Evolutionary conservation across 495 filamentous ascomycete species (phyloP), one percentile per base, ranked within the genome.

Genomic region (Trichocladium antarcticum): DNA sequence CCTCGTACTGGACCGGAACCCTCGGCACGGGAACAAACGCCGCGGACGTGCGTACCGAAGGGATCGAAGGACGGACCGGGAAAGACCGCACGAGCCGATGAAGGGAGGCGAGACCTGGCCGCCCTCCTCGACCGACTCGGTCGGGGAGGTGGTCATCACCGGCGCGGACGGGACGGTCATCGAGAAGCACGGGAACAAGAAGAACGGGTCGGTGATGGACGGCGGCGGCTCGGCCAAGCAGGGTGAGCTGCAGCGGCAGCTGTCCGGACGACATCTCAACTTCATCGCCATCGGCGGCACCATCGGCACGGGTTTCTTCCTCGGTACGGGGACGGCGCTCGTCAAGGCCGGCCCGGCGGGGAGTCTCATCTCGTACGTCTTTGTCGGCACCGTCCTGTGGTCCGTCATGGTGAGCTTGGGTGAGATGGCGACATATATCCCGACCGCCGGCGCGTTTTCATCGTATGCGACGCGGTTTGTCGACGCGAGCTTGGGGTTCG

Each of bases 351-450:
- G 82, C 21, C 83, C 83, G 12, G 72, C 80, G 1, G 81, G 77
- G 11, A 71, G 85, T 46, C 68, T 90, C 37, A 69, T 89, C 34
- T 79, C 80, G 16, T 86, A 83, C 55, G 56, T 79, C n/a, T 75
- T 87, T 55, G 78, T 84, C 61, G 79, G 81, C 48, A 68, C 75
- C 14, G 74, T 77, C 22, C 67, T 86, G 50, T 84, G 76, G 56
- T 76, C 70, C 21, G 74, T 83, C 64, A 75, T 80, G 72, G 64
- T 68, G 17, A 64, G 63, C 44, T 54, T 76, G 16, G 82, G 81
- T 22, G 84, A 88, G 66, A 83, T 88, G 80, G 77, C 82, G 6
- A 81, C 83, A 28, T 86, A 77, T 52, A 73, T 87, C 15, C 85
- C 85, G 6, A 74, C 88, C 22, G 77, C 84, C 12, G 85, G 86